Conservation (phyloP, 345 rosid genomes). For the Passiflora organensis region DNA sequence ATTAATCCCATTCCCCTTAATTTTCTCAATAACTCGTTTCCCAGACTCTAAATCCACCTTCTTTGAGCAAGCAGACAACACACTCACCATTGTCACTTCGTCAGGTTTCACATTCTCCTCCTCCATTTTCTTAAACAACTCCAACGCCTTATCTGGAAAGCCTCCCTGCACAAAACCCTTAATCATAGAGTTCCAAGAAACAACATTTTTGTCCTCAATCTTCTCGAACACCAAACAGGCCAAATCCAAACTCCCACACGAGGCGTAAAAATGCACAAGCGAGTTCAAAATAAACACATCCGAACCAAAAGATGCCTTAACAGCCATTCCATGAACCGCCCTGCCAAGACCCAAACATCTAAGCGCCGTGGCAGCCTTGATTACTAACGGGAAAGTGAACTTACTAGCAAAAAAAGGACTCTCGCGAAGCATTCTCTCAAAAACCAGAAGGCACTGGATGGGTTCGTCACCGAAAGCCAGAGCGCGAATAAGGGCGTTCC, state of each 20-base stretch:
- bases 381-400: slow-evolving; percentile 25
- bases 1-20: slow-evolving; percentile 17
- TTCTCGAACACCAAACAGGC: slow-evolving; percentile 13
- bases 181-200: slow-evolving; percentile 21
- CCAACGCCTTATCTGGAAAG: slow-evolving; percentile 7
- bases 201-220: slow-evolving; percentile 16
- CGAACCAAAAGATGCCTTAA: slow-evolving; percentile 17
- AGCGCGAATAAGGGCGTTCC: slow-evolving; percentile 20
- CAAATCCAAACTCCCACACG: slow-evolving; percentile 17
- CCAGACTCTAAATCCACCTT: slow-evolving; percentile 7
- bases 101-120: slow-evolving; percentile 13
- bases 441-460: slow-evolving; percentile 9
- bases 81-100: slow-evolving; percentile 12
- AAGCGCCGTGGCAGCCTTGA: slow-evolving; percentile 11
- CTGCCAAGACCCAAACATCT: slow-evolving; percentile 14
- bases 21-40: slow-evolving; percentile 10
- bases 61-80: slow-evolving; percentile 9
- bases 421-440: slow-evolving; percentile 37
- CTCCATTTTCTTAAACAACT: slow-evolving; percentile 13
- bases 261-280: slow-evolving; percentile 20
- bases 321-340: slow-evolving; percentile 18
- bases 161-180: slow-evolving; percentile 14
- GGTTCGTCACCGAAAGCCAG: slow-evolving; percentile 12
- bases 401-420: slow-evolving; percentile 43
- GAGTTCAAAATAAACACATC: slow-evolving; percentile 22